Evolutionary conservation across 164 flowering plant genomes (phyloP), one percentile per base, ranked within the genome.

Genomic region (Saururus chinensis): DNA sequence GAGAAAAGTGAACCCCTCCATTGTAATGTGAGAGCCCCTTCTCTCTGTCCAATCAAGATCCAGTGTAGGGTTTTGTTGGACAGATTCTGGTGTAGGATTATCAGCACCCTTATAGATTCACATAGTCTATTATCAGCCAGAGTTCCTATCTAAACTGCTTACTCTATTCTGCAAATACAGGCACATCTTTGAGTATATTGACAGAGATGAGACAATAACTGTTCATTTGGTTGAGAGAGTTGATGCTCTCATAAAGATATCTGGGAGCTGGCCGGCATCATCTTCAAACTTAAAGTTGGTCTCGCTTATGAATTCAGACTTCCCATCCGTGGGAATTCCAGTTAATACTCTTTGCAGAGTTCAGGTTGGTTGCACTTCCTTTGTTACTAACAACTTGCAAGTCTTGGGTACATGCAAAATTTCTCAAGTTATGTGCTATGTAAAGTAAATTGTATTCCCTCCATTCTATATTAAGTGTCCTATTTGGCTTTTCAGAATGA

Each of bases 201-300:
- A 89, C 40, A 75, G 62, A 68, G 92, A 89, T 57, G 95, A 84
- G 69, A 76, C 60, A 16, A 71, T 89, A 57, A 67, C 74, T 40
- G 88, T 83, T 73, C 92, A 77, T 70, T 66, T 85, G 73, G 70
- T 67, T 19, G 84, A 83, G 26, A 86, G 81, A 62, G 67, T 92
- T 60, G 81, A 82, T 81, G 96, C 90, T 56, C 80, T 76, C 61
- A 75, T 92, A 70, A 83, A 82, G 77, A 53, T 84, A 25, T 64
- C 87, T 70, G 82, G 76, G 66, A 81, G 87, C 69, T 92, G 98
- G 98, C 96, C 96, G 26, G 19, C 79, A 19, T 59, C 72, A 35
- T 60, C 30, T 66, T 79, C 77, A 51, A 64, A 82, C 19, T 62
- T 92, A 78, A 84, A 79, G 75, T 77, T 92, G 61, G 65, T 75